Evolutionary conservation across 2,329 filamentous ascomycete genomes (phyloP).

Genomic region (Chrysosphaeria jannelii): DNA sequence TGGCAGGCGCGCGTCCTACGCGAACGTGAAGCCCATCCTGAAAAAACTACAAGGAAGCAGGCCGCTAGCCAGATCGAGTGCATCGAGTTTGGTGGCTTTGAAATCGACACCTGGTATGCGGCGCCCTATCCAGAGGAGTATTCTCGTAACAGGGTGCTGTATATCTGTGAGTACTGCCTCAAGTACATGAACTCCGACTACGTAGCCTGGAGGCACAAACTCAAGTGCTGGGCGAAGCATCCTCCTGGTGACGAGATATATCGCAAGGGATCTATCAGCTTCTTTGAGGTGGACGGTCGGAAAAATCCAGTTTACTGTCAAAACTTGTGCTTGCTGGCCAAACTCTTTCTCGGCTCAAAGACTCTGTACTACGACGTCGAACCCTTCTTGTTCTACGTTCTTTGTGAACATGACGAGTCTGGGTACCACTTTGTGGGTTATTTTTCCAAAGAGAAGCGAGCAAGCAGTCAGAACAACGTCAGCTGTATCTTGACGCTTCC

Average conservation of each 20-base stretch:
- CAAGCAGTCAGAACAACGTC: slow-evolving; percentile 86
- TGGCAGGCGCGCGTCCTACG: slow-evolving; percentile 38
- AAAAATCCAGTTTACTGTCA: slow-evolving; percentile 98
- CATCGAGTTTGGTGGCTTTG: slow-evolving; percentile 90
- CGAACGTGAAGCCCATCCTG: neutral
- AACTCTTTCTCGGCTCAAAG: slow-evolving; percentile 94
- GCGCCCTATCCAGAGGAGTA: slow-evolving; percentile 97
- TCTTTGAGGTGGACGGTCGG: slow-evolving; percentile 91
- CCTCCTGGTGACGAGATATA: slow-evolving; percentile 97
- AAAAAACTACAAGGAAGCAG: slow-evolving; percentile 44
- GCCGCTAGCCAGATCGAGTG: slow-evolving; percentile 92
- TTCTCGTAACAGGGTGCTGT: slow-evolving; percentile 83
- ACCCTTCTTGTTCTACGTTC: slow-evolving; percentile 88
- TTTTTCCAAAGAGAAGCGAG: slow-evolving; percentile 93
- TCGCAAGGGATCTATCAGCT: slow-evolving; percentile 63
- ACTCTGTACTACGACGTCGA: slow-evolving; percentile 96
- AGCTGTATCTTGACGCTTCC: slow-evolving; percentile 89
- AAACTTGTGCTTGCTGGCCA: slow-evolving; percentile 82
- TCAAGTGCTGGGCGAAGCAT: slow-evolving; percentile 88
- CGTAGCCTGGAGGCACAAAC: slow-evolving; percentile 89
- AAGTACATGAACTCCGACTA: slow-evolving; percentile 99
- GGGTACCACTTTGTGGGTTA: slow-evolving; percentile 98
- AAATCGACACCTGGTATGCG: slow-evolving; percentile 98
- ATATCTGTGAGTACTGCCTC: slow-evolving; percentile 95
- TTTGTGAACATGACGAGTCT: slow-evolving; percentile 73